phyloP scores from a whole-genome alignment of 805 yeast genomes.

The Barnettozyma sp. region DNA sequence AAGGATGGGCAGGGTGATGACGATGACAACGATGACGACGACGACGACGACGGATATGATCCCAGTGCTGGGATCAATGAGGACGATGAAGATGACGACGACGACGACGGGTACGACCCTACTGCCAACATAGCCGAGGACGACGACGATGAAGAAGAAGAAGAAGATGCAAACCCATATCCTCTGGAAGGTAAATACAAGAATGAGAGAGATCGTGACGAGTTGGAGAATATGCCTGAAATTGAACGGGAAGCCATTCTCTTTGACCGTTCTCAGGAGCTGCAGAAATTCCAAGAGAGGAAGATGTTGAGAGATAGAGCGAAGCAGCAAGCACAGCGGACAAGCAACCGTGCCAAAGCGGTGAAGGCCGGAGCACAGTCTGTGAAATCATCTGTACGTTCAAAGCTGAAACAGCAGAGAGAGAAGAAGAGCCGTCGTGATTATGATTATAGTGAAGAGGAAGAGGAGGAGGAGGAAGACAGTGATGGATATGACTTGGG shows the following conservation, averaged over 20 bases:
- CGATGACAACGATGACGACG: slow-evolving; percentile 30
- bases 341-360: slow-evolving; percentile 26
- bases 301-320: slow-evolving; percentile 79
- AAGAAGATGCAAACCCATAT: slow-evolving; percentile 60
- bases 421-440: slow-evolving; percentile 40
- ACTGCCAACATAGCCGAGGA: slow-evolving; percentile 32
- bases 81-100: slow-evolving; percentile 29
- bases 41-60: slow-evolving; percentile 37
- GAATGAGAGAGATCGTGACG: slow-evolving; percentile 67
- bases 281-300: slow-evolving; percentile 83
- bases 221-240: slow-evolving; percentile 71
- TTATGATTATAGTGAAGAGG: slow-evolving; percentile 37
- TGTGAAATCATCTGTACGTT: slow-evolving; percentile 46
- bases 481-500: slow-evolving; percentile 31
- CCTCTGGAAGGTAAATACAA: slow-evolving; percentile 90
- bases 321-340: slow-evolving; percentile 40
- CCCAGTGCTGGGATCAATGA: slow-evolving; percentile 30
- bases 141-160: slow-evolving; percentile 32
- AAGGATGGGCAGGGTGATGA: slow-evolving; percentile 18
- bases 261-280: slow-evolving; percentile 87
- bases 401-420: slow-evolving; percentile 70
- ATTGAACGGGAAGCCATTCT: slow-evolving; percentile 85
- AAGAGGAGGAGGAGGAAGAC: slow-evolving; percentile 37
- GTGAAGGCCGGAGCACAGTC: slow-evolving; percentile 28
- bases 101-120: slow-evolving; percentile 36